Conservation (phyloP, 768 basidiomycete species). For the Suillus variegatus region DNA sequence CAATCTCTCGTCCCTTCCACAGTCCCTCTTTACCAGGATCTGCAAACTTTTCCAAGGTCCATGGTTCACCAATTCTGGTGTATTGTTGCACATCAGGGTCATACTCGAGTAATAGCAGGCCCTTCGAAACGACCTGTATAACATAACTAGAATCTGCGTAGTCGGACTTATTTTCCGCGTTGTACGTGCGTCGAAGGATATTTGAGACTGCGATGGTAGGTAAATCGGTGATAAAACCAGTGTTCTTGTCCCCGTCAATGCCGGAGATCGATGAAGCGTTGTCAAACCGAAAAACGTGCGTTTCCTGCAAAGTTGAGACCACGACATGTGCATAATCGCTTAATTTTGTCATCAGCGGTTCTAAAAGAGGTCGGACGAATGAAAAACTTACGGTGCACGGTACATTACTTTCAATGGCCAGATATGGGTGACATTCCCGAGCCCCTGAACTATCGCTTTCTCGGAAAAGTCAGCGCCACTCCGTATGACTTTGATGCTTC, state of each 20-base stretch:
- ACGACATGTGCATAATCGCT: conserved; percentile 61
- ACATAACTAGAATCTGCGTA: conserved; percentile 54
- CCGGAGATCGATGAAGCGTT: conserved; percentile 20
- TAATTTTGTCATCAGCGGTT: conserved; percentile 3
- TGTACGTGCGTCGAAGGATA: conserved; percentile 37
- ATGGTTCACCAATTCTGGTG: conserved; percentile 39
- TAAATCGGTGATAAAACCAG: conserved; percentile 46
- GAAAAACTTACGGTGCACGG: conserved; percentile 47
- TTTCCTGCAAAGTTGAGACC: conserved; percentile 58
- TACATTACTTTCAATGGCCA: conserved; percentile 59
- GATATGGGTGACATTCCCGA: conserved; percentile 56
- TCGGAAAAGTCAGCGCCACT: conserved; percentile 83
- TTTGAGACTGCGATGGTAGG: conserved; percentile 70
- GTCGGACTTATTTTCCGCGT: conserved; percentile 18
- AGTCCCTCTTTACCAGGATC: conserved; percentile 17
- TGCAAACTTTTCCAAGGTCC: conserved; percentile 35
- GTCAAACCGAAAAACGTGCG: conserved; percentile 55
- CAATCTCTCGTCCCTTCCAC: conserved; percentile 47
- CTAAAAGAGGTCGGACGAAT: background rate
- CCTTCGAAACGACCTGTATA: conserved; percentile 71
- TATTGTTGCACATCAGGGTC: conserved; percentile 47
- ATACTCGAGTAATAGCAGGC: conserved; percentile 57
- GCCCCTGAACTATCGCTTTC: conserved; percentile 55
- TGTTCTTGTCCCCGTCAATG: conserved; percentile 41
- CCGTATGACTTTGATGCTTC: conserved; percentile 74